These are phyloP conservation scores for Asterochloris sp. DNA, from an alignment of 139 green algal genomes.

Conservation along the genomic window DNA sequence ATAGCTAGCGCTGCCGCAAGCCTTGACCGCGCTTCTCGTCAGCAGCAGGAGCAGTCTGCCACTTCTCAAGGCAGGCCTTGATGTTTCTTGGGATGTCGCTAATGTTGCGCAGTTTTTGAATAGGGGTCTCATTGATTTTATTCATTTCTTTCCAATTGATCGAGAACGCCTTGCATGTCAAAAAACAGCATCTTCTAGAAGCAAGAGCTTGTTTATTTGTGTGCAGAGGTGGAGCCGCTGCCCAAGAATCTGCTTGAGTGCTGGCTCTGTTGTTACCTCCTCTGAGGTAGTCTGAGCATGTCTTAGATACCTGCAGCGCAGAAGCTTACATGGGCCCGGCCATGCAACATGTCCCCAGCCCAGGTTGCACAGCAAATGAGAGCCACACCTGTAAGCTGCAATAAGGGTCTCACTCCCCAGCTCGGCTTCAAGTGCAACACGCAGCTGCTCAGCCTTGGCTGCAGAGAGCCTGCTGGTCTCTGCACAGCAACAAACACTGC, in stretches of 20 bases:
- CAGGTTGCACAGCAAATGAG: neutral
- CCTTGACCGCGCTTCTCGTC: too few relatives aligned
- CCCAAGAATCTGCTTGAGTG: constrained; percentile 13
- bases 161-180: too few relatives aligned
- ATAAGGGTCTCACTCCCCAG: neutral
- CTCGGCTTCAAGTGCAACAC: constrained; percentile 1
- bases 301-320: constrained; percentile 3
- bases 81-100: too few relatives aligned
- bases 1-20: too few relatives aligned
- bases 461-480: neutral
- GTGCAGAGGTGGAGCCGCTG: constrained; percentile 3
- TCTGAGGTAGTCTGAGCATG: constrained; percentile 6
- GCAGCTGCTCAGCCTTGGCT: constrained; percentile 9
- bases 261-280: constrained; percentile 2
- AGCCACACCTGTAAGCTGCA: constrained; percentile 6
- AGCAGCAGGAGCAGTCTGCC: too few relatives aligned
- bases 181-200: constrained; percentile 8
- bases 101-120: too few relatives aligned
- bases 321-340: neutral
- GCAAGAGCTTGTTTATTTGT: constrained; percentile 11
- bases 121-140: too few relatives aligned
- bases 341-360: neutral
- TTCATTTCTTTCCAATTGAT: too few relatives aligned
- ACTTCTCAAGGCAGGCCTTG: too few relatives aligned
- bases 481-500: neutral